A percentile compares a stretch with the other conserved stretches of the same genome.
phyloP scores from a whole-genome alignment of 306 rosid species.

The Morella rubra region DNA sequence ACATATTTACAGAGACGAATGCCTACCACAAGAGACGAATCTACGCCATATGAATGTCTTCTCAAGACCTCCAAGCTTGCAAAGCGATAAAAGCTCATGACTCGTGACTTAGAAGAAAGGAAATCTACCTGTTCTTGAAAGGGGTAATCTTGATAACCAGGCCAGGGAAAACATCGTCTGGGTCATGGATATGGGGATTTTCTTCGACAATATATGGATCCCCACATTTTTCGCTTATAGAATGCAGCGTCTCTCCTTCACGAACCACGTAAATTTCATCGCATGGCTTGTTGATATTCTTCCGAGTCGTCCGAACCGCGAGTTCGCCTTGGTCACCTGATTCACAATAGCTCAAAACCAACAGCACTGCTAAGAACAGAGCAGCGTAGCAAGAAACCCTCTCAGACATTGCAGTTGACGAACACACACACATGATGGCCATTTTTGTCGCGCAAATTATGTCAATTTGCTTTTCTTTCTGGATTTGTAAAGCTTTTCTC shows the following conservation, averaged over 20 bases:
- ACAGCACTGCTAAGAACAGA: conserved; percentile 31
- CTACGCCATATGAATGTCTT: neutral
- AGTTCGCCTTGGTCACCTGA: conserved; percentile 33
- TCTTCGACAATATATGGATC: conserved; percentile 78
- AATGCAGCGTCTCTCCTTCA: conserved; percentile 79
- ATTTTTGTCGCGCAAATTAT: neutral
- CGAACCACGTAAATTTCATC: conserved; percentile 83
- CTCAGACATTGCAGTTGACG: conserved; percentile 29
- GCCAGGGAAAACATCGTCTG: conserved; percentile 83
- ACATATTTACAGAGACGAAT: neutral
- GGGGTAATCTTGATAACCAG: conserved; percentile 75
- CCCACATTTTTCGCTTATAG: conserved; percentile 73
- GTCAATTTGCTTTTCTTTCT: neutral
- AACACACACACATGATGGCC: conserved; percentile 20
- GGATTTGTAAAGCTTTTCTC: neutral
- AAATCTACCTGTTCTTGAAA: conserved; percentile 25
- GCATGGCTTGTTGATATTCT: conserved; percentile 39
- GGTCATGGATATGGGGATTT: conserved; percentile 82
- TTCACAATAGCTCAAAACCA: conserved; percentile 42
- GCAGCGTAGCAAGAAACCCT: conserved; percentile 38
- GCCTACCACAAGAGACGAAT: neutral
- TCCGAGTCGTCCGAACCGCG: conserved; percentile 20
- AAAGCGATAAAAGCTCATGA: neutral
- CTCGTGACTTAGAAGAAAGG: neutral
- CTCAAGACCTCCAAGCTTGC: neutral